Percentiles rank a stretch among this genome's conserved stretches.
Conservation (phyloP, 2,329 filamentous ascomycete species). For the Colletotrichum cereale region DNA sequence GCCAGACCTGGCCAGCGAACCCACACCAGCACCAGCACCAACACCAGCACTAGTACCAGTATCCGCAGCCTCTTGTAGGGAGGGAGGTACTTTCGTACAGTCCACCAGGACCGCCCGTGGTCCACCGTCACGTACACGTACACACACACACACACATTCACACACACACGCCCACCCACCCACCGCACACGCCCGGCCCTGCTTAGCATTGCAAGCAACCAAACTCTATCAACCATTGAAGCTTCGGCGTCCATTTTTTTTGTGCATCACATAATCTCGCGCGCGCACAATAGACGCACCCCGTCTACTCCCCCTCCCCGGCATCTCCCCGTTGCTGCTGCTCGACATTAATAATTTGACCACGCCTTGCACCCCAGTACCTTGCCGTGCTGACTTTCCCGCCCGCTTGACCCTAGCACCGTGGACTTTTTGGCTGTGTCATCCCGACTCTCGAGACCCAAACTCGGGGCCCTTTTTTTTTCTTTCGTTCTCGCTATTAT, state of each 20-base stretch:
- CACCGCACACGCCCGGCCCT: constrained; percentile 16
- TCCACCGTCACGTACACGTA: constrained; percentile 5
- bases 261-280: constrained; percentile 37
- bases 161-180: constrained; percentile 11
- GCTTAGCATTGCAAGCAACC: constrained; percentile 36
- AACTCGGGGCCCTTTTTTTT: constrained; percentile 20
- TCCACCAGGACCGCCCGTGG: background rate
- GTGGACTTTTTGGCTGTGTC: constrained; percentile 39
- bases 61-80: constrained; percentile 29
- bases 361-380: constrained; percentile 35
- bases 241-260: constrained; percentile 31
- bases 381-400: constrained; percentile 36
- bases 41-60: background rate
- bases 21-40: constrained; percentile 18
- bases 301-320: constrained; percentile 25
- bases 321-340: constrained; percentile 13
- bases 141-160: background rate
- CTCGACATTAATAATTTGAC: constrained; percentile 41
- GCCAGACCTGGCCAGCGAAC: constrained; percentile 25
- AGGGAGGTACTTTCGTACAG: background rate
- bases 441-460: constrained; percentile 35
- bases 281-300: constrained; percentile 40
- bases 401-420: constrained; percentile 27
- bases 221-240: constrained; percentile 38
- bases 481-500: constrained; percentile 39